These are phyloP conservation scores for Lonicera japonica DNA, from an alignment of 129 eudicot species.

Conservation along the genomic window DNA sequence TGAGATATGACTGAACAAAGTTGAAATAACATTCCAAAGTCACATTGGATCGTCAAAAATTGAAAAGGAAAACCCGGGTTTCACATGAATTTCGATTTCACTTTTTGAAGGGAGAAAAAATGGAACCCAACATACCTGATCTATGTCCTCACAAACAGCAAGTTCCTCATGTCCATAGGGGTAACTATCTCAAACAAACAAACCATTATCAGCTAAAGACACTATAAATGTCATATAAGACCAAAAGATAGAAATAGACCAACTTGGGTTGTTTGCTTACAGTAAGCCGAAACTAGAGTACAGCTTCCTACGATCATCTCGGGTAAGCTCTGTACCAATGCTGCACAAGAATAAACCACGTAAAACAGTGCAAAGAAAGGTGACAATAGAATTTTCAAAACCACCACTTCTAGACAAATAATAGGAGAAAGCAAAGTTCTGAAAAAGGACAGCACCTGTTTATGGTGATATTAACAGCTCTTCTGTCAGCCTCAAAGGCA, in stretches of 20 bases:
- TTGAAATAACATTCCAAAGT: neutral
- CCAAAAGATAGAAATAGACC: neutral
- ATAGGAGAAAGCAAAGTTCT: conserved; percentile 7
- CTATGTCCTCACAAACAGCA: conserved; percentile 87
- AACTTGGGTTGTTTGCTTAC: conserved; percentile 38
- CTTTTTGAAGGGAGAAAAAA: neutral
- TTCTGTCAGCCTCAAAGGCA: conserved; percentile 95
- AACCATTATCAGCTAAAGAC: neutral
- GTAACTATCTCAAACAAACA: conserved; percentile 37
- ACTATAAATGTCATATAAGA: neutral
- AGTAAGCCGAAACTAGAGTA: conserved; percentile 89
- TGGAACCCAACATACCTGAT: conserved; percentile 49
- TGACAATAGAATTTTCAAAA: neutral
- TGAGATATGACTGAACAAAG: neutral
- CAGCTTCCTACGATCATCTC: conserved; percentile 89
- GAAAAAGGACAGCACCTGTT: conserved; percentile 53
- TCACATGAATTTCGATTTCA: neutral
- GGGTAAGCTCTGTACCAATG: conserved; percentile 96
- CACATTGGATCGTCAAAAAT: neutral
- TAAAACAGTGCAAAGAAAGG: neutral
- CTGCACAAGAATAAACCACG: conserved; percentile 37
- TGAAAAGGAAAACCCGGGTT: neutral
- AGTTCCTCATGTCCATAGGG: conserved; percentile 99
- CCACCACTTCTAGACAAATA: neutral
- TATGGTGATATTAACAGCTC: conserved; percentile 94